A percentile compares a stretch with the other conserved stretches of the same genome.
Conservation (phyloP, 495 filamentous ascomycete genomes). For the Penicillium cataractarum region DNA sequence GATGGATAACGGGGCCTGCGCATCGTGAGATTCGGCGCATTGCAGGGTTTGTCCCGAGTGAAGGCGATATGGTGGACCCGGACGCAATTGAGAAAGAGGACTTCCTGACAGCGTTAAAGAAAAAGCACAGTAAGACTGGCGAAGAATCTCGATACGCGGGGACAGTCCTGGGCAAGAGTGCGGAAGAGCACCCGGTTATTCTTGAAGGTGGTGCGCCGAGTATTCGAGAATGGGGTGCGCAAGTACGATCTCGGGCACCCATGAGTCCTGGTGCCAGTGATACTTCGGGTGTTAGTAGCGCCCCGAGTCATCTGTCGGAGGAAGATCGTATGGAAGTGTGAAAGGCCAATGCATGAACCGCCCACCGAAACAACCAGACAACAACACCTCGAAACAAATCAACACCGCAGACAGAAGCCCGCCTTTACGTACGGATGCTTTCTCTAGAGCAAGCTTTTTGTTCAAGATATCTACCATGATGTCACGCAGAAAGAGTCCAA, state of each 20-base stretch:
- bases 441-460: neutral
- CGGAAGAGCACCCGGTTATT: slow-evolving; percentile 65
- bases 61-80: slow-evolving; percentile 48
- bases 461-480: neutral
- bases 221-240: slow-evolving; percentile 65
- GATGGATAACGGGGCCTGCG: slow-evolving; percentile 69
- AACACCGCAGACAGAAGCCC: too few relatives aligned
- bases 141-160: slow-evolving; percentile 81
- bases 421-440: neutral
- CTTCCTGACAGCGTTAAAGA: slow-evolving; percentile 76
- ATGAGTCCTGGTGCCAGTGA: slow-evolving; percentile 36
- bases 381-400: neutral
- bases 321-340: slow-evolving; percentile 45
- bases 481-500: neutral
- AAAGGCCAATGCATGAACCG: slow-evolving; percentile 13
- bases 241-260: slow-evolving; percentile 38
- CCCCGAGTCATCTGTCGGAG: slow-evolving; percentile 47
- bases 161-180: slow-evolving; percentile 72
- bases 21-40: slow-evolving; percentile 75
- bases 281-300: slow-evolving; percentile 49
- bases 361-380: neutral
- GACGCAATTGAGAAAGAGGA: slow-evolving; percentile 64
- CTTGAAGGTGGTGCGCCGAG: slow-evolving; percentile 75
- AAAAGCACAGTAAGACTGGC: slow-evolving; percentile 80
- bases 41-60: slow-evolving; percentile 56